Evolutionary conservation across 148 eudicot species (phyloP).

Genomic region (Rhododendron ovatum): DNA sequence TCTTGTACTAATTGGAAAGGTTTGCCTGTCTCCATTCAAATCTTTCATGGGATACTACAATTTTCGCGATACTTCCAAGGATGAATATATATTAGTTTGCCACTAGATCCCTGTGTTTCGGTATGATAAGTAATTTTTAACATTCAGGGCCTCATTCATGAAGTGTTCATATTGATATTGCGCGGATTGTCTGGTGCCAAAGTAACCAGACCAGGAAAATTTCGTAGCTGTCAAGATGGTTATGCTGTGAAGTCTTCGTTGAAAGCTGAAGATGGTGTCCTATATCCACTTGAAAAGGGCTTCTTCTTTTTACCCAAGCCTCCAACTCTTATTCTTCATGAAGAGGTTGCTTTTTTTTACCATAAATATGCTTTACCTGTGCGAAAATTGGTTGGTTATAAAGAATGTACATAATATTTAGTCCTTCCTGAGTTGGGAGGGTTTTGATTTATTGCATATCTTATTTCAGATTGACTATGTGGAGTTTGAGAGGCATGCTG

Average conservation of each 20-base stretch:
- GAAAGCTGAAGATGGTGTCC: conserved; percentile 96
- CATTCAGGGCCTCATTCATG: conserved; percentile 87
- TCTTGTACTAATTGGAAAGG: background rate
- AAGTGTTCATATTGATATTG: conserved; percentile 75
- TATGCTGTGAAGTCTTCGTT: conserved; percentile 94
- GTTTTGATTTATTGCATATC: conserved; percentile 6
- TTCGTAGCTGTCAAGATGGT: conserved; percentile 91
- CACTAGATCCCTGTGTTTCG: background rate
- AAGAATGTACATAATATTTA: background rate
- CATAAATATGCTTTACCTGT: background rate
- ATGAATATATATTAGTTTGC: background rate
- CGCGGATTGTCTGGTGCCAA: conserved; percentile 93
- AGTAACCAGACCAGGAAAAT: conserved; percentile 92
- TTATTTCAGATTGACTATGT: conserved; percentile 74
- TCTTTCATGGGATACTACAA: background rate
- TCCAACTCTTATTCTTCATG: conserved; percentile 94
- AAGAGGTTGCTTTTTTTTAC: conserved; percentile 50
- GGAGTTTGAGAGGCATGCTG: conserved; percentile 96
- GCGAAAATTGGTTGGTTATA: background rate
- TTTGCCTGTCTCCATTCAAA: background rate
- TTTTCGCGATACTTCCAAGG: background rate
- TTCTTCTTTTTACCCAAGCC: conserved; percentile 98
- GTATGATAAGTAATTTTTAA: background rate
- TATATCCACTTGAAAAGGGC: conserved; percentile 97
- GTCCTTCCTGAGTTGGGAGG: background rate